These are phyloP conservation scores for Teratosphaeria viscida DNA, from an alignment of 2,329 filamentous ascomycete genomes.

Conservation along the genomic window DNA sequence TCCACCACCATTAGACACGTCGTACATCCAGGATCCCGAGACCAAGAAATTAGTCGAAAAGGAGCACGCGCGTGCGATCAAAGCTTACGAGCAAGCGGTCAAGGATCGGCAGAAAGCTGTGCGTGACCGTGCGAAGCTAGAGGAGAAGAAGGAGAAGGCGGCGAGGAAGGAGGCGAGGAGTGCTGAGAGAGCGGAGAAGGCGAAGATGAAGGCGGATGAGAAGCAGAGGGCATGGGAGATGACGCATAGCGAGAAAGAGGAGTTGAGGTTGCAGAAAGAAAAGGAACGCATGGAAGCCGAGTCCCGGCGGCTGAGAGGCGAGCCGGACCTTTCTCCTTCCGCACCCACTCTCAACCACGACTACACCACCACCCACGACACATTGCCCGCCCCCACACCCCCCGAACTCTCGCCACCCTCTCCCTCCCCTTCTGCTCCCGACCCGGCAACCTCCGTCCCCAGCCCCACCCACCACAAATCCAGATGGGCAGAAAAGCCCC, in stretches of 20 bases:
- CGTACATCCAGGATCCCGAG: constrained; percentile 52
- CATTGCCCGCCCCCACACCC: not conserved
- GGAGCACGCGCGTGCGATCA: constrained; percentile 51
- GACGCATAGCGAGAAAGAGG: constrained; percentile 19
- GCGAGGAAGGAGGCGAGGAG: constrained; percentile 17
- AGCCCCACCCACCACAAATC: not conserved
- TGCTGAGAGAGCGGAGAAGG: constrained; percentile 20
- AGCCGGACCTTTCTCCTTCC: constrained; percentile 8
- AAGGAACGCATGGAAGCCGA: constrained; percentile 23
- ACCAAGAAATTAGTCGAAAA: constrained; percentile 59
- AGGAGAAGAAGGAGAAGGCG: constrained; percentile 36
- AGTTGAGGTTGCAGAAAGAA: constrained; percentile 20
- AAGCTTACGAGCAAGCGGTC: constrained; percentile 54
- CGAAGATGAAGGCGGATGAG: constrained; percentile 12
- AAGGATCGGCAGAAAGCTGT: constrained; percentile 57
- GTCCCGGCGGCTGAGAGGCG: constrained; percentile 20
- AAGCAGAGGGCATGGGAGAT: constrained; percentile 7
- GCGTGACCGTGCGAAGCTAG: constrained; percentile 51
- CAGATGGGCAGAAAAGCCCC: constrained; percentile 1
- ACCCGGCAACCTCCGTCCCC: not conserved
- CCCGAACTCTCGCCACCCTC: not conserved
- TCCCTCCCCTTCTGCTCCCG: not conserved
- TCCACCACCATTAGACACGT: constrained; percentile 43
- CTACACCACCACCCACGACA: not conserved
- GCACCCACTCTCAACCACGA: not conserved